phyloP scores from a whole-genome alignment of 176 grass and related monocot species.

The maize (Zea mays) region Zm-B73-REFERENCE-NAM-5.0 NC_050097.1:64859001-64859500 shows the following conservation, averaged over 20 bases:
- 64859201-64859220: not conserved
- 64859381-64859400: slow-evolving; percentile 50
- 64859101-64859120: not conserved
- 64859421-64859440: slow-evolving; percentile 69
- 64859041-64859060: slow-evolving; percentile 74
- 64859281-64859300: not conserved
- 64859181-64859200: slow-evolving; percentile 3
- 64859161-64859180: slow-evolving; percentile 4
- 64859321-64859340: slow-evolving; percentile 42
- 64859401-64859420: slow-evolving; percentile 63
- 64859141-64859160: not conserved
- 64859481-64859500: slow-evolving; percentile 53
- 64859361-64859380: slow-evolving; percentile 49
- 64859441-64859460: slow-evolving; percentile 55
- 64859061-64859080: slow-evolving; percentile 13
- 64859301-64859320: not conserved
- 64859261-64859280: not conserved
- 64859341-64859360: slow-evolving; percentile 53
- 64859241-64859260: slow-evolving; percentile 5
- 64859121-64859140: not conserved
- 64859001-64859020: slow-evolving; percentile 76
- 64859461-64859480: slow-evolving; percentile 59
- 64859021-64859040: slow-evolving; percentile 62
- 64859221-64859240: slow-evolving; percentile 2
- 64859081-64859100: not conserved